These are phyloP conservation scores for Bigelowiella natans DNA, from an alignment of 78 protist genomes.

Conservation along the genomic window DNA sequence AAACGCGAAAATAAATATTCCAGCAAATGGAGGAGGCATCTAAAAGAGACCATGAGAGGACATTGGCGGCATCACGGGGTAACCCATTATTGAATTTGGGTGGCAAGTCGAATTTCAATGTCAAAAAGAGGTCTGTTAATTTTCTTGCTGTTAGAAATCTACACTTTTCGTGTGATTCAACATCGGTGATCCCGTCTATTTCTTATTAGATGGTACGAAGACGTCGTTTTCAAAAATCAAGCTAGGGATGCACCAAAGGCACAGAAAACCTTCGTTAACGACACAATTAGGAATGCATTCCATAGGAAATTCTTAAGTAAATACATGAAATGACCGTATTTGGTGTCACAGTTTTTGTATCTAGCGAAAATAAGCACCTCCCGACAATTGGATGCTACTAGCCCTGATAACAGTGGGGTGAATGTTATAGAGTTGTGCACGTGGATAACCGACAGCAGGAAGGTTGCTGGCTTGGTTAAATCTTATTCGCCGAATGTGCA, in stretches of 20 bases:
- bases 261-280: constrained; percentile 68
- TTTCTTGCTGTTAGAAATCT: background rate
- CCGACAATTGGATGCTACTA: too few relatives aligned
- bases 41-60: background rate
- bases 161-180: background rate
- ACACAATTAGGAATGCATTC: constrained; percentile 75
- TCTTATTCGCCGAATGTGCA: too few relatives aligned
- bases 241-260: constrained; percentile 12
- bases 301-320: constrained; percentile 62
- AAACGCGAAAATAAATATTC: background rate
- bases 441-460: too few relatives aligned
- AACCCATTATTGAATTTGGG: constrained; percentile 46
- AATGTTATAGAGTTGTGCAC: too few relatives aligned
- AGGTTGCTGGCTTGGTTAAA: too few relatives aligned
- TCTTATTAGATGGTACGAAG: constrained; percentile 60
- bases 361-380: too few relatives aligned
- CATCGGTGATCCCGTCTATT: background rate
- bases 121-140: constrained; percentile 13
- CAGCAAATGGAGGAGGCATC: constrained; percentile 22
- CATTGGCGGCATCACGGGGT: constrained; percentile 24
- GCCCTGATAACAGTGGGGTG: too few relatives aligned
- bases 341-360: background rate
- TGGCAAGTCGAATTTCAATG: constrained; percentile 18
- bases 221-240: constrained; percentile 64
- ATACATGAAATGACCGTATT: constrained; percentile 50